Conservation (phyloP, 1,284 basidiomycete species). For the Stereum hirsutum region DNA sequence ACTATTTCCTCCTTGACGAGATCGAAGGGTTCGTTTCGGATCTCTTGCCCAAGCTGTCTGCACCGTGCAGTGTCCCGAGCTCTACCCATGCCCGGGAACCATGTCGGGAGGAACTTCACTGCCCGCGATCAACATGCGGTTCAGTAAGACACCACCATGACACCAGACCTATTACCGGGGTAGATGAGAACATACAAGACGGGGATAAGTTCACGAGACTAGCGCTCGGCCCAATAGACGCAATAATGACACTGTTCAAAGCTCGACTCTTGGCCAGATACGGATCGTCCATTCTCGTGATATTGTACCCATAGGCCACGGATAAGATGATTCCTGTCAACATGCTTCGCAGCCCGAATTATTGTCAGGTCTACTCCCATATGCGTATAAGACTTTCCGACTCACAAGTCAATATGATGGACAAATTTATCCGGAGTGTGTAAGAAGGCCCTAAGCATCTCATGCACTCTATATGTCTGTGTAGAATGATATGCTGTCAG, state of each 20-base stretch:
- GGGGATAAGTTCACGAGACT: neutral
- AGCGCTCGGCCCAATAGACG: neutral
- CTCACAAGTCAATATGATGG: neutral
- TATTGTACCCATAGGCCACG: neutral
- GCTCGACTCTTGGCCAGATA: neutral
- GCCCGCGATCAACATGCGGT: neutral
- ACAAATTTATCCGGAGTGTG: neutral
- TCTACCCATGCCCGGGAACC: neutral
- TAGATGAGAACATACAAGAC: neutral
- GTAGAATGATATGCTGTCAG: conserved; percentile 19
- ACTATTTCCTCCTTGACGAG: conserved; percentile 1
- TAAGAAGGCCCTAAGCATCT: neutral
- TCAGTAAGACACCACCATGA: neutral
- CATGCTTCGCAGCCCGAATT: neutral
- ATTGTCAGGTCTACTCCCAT: neutral
- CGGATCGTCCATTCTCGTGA: neutral
- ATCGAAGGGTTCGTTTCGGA: neutral
- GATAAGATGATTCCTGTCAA: neutral
- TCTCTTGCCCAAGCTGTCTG: neutral
- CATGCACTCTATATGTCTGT: conserved; percentile 17
- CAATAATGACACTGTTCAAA: no score
- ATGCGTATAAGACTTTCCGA: neutral
- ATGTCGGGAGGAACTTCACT: neutral
- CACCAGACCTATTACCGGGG: no score
- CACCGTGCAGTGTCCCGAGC: neutral